Conservation (phyloP, 2,329 filamentous ascomycete species). For the Parastagonospora nodorum region DNA sequence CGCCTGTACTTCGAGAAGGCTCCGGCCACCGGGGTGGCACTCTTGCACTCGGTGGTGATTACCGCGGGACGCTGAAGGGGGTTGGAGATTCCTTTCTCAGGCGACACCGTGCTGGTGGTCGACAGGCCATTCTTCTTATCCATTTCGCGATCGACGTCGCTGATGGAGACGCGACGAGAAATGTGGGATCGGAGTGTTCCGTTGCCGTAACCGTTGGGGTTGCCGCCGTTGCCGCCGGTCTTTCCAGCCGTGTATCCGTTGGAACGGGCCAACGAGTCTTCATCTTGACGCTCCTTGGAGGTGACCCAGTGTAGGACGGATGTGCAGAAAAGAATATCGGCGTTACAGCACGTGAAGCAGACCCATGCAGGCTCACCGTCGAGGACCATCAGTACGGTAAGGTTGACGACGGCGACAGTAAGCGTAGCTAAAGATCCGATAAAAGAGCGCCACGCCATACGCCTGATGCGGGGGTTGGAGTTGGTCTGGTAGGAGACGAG, state of each 20-base stretch:
- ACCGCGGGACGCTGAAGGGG: not conserved
- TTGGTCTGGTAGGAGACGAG: conserved; percentile 61
- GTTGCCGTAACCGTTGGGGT: not conserved
- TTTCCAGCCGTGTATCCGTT: not conserved
- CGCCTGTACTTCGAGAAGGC: not conserved
- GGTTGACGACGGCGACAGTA: conserved; percentile 63
- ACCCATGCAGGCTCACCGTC: conserved; percentile 68
- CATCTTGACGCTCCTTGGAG: conserved; percentile 24
- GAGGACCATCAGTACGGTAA: conserved; percentile 63
- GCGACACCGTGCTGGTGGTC: too few relatives aligned
- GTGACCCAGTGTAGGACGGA: conserved; percentile 67
- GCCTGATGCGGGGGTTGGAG: conserved; percentile 53
- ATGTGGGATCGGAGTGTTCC: too few relatives aligned
- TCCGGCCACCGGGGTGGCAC: not conserved
- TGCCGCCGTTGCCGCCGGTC: not conserved
- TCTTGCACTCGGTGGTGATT: conserved; percentile 13
- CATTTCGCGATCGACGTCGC: not conserved
- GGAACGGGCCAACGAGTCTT: not conserved
- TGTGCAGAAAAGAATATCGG: conserved; percentile 65
- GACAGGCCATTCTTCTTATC: not conserved
- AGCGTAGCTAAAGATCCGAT: conserved; percentile 63
- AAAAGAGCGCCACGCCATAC: conserved; percentile 63
- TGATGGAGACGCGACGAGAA: too few relatives aligned
- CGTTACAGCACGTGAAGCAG: conserved; percentile 68
- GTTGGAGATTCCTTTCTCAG: not conserved